phyloP scores from a whole-genome alignment of 805 yeast species.

The Ogataea degrootiae region DNA sequence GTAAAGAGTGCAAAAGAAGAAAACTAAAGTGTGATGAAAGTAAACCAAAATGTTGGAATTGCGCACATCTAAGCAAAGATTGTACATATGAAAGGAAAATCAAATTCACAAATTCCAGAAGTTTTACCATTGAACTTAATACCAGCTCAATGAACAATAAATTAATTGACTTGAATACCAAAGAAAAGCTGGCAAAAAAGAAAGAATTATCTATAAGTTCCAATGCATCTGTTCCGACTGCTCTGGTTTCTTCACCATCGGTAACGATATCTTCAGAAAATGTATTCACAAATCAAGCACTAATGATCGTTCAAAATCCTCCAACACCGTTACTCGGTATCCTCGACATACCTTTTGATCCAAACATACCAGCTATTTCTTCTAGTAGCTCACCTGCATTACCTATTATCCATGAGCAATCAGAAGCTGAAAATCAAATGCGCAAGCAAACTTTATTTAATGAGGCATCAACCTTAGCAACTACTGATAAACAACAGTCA shows the following conservation, averaged over 20 bases:
- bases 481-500: conserved; percentile 7
- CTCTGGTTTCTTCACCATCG: neutral
- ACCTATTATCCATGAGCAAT: neutral
- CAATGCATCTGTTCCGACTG: neutral
- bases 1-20: conserved; percentile 40
- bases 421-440: conserved; percentile 6
- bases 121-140: conserved; percentile 20
- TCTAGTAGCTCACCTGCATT: neutral
- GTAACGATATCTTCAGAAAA: conserved; percentile 4
- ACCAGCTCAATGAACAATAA: conserved; percentile 3
- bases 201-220: neutral
- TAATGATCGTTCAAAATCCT: conserved; percentile 22
- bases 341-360: conserved; percentile 1
- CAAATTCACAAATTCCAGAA: conserved; percentile 29
- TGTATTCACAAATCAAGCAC: conserved; percentile 12
- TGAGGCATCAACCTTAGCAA: conserved; percentile 2
- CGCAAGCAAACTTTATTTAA: conserved; percentile 10
- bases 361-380: neutral
- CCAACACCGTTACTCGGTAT: conserved; percentile 5
- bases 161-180: conserved; percentile 14
- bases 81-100: conserved; percentile 35
- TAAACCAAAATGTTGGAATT: conserved; percentile 38
- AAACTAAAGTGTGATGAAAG: conserved; percentile 39
- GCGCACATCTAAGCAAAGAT: conserved; percentile 31
- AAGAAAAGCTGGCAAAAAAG: conserved; percentile 5